phyloP scores from a whole-genome alignment of 2,329 filamentous ascomycete species.

The Stagonosporopsis tanaceti region DNA sequence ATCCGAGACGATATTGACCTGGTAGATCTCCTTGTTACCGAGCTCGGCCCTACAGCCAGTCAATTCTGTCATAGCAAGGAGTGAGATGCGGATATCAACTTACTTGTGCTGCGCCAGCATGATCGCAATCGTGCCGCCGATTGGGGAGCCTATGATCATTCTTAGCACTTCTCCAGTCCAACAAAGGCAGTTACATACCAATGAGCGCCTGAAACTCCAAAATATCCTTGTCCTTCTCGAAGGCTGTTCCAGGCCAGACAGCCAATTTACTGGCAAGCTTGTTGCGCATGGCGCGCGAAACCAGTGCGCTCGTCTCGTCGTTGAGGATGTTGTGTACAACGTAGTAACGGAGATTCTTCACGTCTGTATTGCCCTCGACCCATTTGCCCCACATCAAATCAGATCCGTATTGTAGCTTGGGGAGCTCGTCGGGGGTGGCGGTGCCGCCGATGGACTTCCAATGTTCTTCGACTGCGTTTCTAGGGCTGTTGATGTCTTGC shows the following conservation, averaged over 20 bases:
- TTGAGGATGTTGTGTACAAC: slow-evolving; percentile 26
- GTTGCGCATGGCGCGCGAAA: slow-evolving; percentile 27
- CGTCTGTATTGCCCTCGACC: slow-evolving; percentile 22
- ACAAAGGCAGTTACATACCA: slow-evolving; percentile 16
- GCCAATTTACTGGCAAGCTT: slow-evolving; percentile 1
- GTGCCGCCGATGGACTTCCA: slow-evolving; percentile 17
- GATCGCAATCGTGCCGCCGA: slow-evolving; percentile 27
- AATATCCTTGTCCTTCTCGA: slow-evolving; percentile 19
- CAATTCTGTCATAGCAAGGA: not conserved
- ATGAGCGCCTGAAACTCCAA: slow-evolving; percentile 30
- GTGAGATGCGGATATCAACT: not conserved
- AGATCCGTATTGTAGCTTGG: slow-evolving; percentile 22
- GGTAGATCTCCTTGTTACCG: slow-evolving; percentile 27
- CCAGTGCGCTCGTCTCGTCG: slow-evolving; percentile 21
- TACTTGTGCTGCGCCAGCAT: slow-evolving; percentile 27
- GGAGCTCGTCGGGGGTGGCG: slow-evolving; percentile 26
- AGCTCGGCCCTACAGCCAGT: slow-evolving; percentile 13
- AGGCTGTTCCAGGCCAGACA: slow-evolving; percentile 30
- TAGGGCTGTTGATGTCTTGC: slow-evolving; percentile 19
- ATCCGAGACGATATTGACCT: slow-evolving; percentile 23
- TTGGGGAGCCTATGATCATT: slow-evolving; percentile 24
- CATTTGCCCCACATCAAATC: slow-evolving; percentile 38
- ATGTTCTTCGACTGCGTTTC: slow-evolving; percentile 4
- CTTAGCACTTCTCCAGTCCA: not conserved
- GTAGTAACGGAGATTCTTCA: slow-evolving; percentile 32